Percentiles rank a stretch among this genome's conserved stretches.
Evolutionary conservation across 164 flowering plant species (phyloP).

Genomic region (Euptelea pleiosperma): DNA sequence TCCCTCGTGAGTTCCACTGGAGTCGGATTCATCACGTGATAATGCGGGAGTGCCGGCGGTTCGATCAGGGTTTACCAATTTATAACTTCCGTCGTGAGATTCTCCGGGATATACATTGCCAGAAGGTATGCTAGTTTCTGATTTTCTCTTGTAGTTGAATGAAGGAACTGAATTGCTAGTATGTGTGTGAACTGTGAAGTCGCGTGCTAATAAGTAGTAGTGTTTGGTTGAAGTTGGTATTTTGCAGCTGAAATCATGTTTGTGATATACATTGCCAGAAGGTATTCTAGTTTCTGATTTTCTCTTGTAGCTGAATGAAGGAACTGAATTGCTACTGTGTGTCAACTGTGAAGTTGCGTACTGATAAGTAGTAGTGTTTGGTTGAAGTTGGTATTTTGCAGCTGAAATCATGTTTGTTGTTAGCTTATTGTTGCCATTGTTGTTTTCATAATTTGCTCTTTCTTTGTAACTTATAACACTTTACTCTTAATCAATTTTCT

Average conservation of each 20-base stretch:
- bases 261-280: constrained; percentile 45
- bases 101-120: constrained; percentile 32
- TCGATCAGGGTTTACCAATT: constrained; percentile 70
- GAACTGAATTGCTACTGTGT: not conserved
- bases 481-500: constrained; percentile 2
- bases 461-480: too few relatives aligned
- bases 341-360: too few relatives aligned
- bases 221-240: not conserved
- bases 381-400: not conserved
- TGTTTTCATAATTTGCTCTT: too few relatives aligned
- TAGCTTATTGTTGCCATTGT: too few relatives aligned
- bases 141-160: not conserved
- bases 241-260: too few relatives aligned
- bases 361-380: not conserved
- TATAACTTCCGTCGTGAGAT: constrained; percentile 48
- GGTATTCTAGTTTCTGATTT: constrained; percentile 47
- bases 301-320: not conserved
- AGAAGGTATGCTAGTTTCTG: constrained; percentile 73
- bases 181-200: not conserved
- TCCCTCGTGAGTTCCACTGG: constrained; percentile 42
- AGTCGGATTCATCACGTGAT: constrained; percentile 40
- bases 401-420: too few relatives aligned
- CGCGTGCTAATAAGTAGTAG: not conserved
- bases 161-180: not conserved
- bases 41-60: constrained; percentile 58